Percentiles rank a stretch among this genome's conserved stretches.
phyloP scores from a whole-genome alignment of 2,329 filamentous ascomycete species.

The Aspergillus oerlinghausenensis region DNA sequence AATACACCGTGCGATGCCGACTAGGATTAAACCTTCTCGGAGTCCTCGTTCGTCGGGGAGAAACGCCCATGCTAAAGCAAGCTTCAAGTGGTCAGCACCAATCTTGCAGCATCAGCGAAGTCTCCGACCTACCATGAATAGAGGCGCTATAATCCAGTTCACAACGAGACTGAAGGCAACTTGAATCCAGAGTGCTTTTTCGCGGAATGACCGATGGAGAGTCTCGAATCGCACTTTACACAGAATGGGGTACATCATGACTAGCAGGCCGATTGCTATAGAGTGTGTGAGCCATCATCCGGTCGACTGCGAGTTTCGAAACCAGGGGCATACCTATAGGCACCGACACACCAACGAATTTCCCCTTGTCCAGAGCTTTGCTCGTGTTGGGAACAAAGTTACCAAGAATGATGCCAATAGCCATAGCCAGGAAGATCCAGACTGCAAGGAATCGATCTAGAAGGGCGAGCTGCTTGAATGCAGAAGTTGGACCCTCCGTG shows the following conservation, averaged over 20 bases:
- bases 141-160: conserved; percentile 79
- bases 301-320: not conserved
- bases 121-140: conserved; percentile 63
- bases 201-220: conserved; percentile 61
- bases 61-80: conserved; percentile 48
- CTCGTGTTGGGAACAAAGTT: conserved; percentile 65
- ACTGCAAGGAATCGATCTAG: conserved; percentile 31
- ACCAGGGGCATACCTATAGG: conserved; percentile 52
- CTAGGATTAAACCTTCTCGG: conserved; percentile 67
- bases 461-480: conserved; percentile 15
- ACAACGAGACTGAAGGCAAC: conserved; percentile 68
- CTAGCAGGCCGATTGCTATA: conserved; percentile 68
- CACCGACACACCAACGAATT: conserved; percentile 65
- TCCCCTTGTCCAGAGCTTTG: conserved; percentile 60
- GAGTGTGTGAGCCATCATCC: conserved; percentile 15
- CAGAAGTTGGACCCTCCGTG: conserved; percentile 10
- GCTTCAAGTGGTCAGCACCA: conserved; percentile 33
- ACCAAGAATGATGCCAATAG: conserved; percentile 66
- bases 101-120: not conserved
- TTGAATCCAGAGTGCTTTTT: conserved; percentile 67
- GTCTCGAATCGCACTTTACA: conserved; percentile 80
- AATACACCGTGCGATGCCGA: conserved; percentile 80
- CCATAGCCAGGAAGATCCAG: conserved; percentile 77
- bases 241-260: conserved; percentile 94
- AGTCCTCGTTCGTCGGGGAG: conserved; percentile 48